A percentile compares a stretch with the other conserved stretches of the same genome.
Evolutionary conservation across 164 flowering plant genomes (phyloP).

Genomic region (Chimonanthus praecox): DNA sequence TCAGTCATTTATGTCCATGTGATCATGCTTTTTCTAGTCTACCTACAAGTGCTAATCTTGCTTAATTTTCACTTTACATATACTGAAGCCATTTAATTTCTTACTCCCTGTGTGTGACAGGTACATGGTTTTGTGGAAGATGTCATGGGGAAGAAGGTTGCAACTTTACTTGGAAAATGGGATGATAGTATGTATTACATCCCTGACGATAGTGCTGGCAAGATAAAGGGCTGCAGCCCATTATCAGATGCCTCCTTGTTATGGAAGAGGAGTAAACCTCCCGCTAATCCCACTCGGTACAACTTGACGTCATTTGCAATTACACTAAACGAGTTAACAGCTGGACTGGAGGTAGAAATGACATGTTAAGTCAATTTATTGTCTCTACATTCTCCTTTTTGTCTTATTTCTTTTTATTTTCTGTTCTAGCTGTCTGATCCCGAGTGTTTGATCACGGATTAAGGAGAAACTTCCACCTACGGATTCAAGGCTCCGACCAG

Average conservation of each 20-base stretch:
- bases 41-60: too few species aligned
- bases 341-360: slow-evolving; percentile 73
- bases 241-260: slow-evolving; percentile 44
- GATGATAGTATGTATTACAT: slow-evolving; percentile 73
- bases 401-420: slow-evolving; percentile 32
- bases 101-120: slow-evolving; percentile 27
- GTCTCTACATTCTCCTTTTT: slow-evolving; percentile 9
- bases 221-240: slow-evolving; percentile 33
- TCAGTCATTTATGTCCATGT: not conserved
- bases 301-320: slow-evolving; percentile 85
- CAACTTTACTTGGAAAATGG: slow-evolving; percentile 82
- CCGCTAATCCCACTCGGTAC: slow-evolving; percentile 71
- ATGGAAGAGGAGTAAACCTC: slow-evolving; percentile 66
- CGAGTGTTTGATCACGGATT: slow-evolving; percentile 57
- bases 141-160: slow-evolving; percentile 47
- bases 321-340: slow-evolving; percentile 76
- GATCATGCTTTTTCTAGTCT: not conserved
- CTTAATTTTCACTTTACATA: not conserved
- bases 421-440: slow-evolving; percentile 48
- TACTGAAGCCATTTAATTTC: too few species aligned
- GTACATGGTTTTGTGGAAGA: slow-evolving; percentile 86
- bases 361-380: slow-evolving; percentile 15
- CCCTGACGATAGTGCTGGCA: slow-evolving; percentile 39
- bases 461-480: slow-evolving; percentile 97
- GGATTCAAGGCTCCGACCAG: slow-evolving; percentile 94